Evolutionary conservation across 163 green algal genomes (phyloP), one percentile per base, ranked within the genome.

Genomic region (Volvox carteri): DNA sequence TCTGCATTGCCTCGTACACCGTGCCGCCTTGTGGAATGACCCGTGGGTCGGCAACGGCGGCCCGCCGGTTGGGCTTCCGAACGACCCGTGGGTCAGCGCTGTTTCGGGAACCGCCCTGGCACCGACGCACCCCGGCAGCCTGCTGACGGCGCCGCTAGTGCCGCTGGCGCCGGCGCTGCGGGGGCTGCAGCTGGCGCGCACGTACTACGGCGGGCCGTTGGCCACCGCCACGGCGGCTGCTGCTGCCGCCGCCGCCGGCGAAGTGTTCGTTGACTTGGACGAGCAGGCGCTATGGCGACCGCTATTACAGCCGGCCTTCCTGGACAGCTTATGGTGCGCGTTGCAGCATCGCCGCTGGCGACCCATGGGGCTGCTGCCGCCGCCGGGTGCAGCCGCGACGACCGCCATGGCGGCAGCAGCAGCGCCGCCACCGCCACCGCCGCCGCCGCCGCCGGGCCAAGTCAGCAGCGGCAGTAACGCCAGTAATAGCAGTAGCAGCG

Each of bases 1-100:
- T 58, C 91, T 98, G 73, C 88, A 95, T 78, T 90, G 83, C 52
- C 41, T 93, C n/a, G 85, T 93, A 30, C 84, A 92, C 44, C n/a
- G 42, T 1, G 56, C 78, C 8, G 79, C 60, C 4, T 48, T 23
- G 23, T 83, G 88, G 39, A 65, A 33, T 67, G 42, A n/a, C n/a
- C n/a, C n/a, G n/a, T n/a, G n/a, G n/a, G n/a, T 50, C 35, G 83
- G 18, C 81, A 44, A 73, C 30, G 39, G 62, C 62, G 62, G n/a
- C n/a, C 28, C 68, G 39, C 4, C 68, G 39, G 50, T 16, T 7
- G 37, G 28, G n/a, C 19, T 30, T 35, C 35, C 33, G 9, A 78
- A 4, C 39, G 41, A 65, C 73, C 42, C 72, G 25, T 60, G 68
- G 68, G 37, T 39, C 72, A 42, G 9, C 7, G 9, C 70, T 37